Base-by-base conservation (phyloP, 1,284 basidiomycete species). In the Phellopilus nigrolimitatus region DNA sequence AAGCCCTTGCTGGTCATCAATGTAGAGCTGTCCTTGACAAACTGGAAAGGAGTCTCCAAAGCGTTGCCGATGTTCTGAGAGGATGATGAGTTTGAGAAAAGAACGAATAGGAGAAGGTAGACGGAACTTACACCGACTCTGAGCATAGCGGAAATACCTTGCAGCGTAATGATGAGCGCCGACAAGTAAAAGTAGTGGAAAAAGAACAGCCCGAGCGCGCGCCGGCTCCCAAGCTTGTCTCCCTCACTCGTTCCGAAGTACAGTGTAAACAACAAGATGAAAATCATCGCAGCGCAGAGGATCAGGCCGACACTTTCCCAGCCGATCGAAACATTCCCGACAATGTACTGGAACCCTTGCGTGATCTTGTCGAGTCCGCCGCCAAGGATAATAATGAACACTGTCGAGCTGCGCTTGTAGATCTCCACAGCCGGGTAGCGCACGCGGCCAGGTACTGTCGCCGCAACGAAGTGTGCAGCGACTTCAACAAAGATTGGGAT, bases 301-400 rank as follows among this genome's bases (percentile, higher is more conserved):
- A 56, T 56, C 34, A 56, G 21, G 4, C 42, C 54, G 19, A 49
- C 25, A 36, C 44, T 53, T 34, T 49, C 42, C 13, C 17, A 9
- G 8, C 44, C 37, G 34, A 56, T 21, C 24, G 50, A 51, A 10
- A 56, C 49, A 17, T 56, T 52, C 17, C 54, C 54, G 13, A 56
- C 54, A 8, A 56, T 56, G 28, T 53, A 56, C 27, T 56, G 54
- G 43, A 56, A 56, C 28, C 51, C 51, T 19, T 56, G 43, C 5
- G 54, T 56, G 50, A 56, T 56, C 28, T 53, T 51, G 31, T 56
- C 54, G 15, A 56, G 51, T n/a, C 54, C 54, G 13, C 50, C 54
- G 21, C 54, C 54, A 4, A 56, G 54, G 25, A 45, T 56, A 25
- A 56, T 56, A 24, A 56, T 53, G 30, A 56, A 56, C 8, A 53